Base-by-base conservation (phyloP, 1,139 yeast species). In the Pichia cactophila region DNA sequence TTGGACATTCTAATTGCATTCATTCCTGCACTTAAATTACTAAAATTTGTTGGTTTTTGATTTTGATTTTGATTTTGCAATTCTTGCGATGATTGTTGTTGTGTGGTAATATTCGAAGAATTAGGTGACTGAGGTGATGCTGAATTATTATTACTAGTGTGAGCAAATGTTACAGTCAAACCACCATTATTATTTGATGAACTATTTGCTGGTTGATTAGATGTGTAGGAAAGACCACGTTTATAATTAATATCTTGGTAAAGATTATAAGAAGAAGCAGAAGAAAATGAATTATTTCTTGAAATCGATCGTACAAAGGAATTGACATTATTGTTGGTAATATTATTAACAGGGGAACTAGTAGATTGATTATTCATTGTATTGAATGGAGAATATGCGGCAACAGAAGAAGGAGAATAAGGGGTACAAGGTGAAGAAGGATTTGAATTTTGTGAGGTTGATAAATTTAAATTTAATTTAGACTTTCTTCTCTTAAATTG, bases 401-500 rank as follows among this genome's bases (percentile, higher is more conserved):
- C 29, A 33, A 23, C 41, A 9, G 53, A 46, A 4, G 54, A 55
- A 16, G 50, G 53, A 5, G 55, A 47, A 9, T 50, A 29, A 1
- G 51, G 37, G 10, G 54, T 48, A n/a, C 44, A 35, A 16, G 58
- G 56, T 9, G 56, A 50, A 9, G 55, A 48, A 10, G 54, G 45
- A 35, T 50, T 47, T 11, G 52, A 50, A 26, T 40, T 37, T 31
- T 50, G 50, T 5, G 51, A 45, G 6, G 46, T 41, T 14, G 59
- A 47, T n/a, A 60, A 37, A 40, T 52, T 45, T 14, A 60, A 38
- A 35, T 53, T 52, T 7, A 58, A 48, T 48, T 52, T 58, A 10
- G 65, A 61, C 42, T 61, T 61, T 17, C 65, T 45, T 44, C 66
- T 54, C 39, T 62, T 62, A 35, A 59, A 58, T 40, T 58, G 63